A percentile compares a stretch with the other conserved stretches of the same genome.
phyloP scores from a whole-genome alignment of 2,329 filamentous ascomycete species.

The Simplicillium sp. region DNA sequence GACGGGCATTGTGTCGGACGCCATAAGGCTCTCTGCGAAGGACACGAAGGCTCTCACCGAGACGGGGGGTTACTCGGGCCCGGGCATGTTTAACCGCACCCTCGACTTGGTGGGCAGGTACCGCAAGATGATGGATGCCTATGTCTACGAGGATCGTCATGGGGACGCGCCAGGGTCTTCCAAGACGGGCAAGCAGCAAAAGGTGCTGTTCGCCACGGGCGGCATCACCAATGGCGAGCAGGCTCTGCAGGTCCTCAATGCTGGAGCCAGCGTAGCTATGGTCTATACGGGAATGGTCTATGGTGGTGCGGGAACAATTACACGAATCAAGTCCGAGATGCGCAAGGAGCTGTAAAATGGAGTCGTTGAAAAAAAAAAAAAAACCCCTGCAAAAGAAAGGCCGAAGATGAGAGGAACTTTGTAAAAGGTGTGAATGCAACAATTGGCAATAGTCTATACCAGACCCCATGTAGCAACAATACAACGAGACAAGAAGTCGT shows the following conservation, averaged over 20 bases:
- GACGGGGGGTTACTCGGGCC: slow-evolving; percentile 83
- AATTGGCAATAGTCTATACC: too few relatives aligned
- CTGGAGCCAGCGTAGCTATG: slow-evolving; percentile 85
- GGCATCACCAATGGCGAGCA: slow-evolving; percentile 85
- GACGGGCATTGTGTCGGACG: slow-evolving; percentile 57
- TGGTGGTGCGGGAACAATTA: slow-evolving; percentile 54
- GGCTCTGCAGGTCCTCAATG: slow-evolving; percentile 72
- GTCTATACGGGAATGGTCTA: slow-evolving; percentile 73
- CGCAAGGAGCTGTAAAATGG: slow-evolving; percentile 25
- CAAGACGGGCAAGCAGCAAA: slow-evolving; percentile 36
- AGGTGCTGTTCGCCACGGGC: slow-evolving; percentile 88
- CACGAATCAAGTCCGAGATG: slow-evolving; percentile 57
- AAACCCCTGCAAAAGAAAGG: not conserved
- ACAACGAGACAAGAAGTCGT: too few relatives aligned
- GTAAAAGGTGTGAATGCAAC: too few relatives aligned
- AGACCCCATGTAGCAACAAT: too few relatives aligned
- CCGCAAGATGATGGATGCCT: slow-evolving; percentile 54
- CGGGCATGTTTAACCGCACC: slow-evolving; percentile 76
- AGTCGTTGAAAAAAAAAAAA: not conserved
- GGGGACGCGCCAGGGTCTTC: slow-evolving; percentile 11
- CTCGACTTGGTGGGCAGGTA: slow-evolving; percentile 73
- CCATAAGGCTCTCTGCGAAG: slow-evolving; percentile 51
- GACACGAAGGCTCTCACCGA: slow-evolving; percentile 65
- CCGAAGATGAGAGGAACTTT: too few relatives aligned
- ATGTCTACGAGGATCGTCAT: slow-evolving; percentile 16